A percentile compares a stretch with the other conserved stretches of the same genome.
Evolutionary conservation across 164 flowering plant species (phyloP).

Genomic region (Buxus sempervirens): DNA sequence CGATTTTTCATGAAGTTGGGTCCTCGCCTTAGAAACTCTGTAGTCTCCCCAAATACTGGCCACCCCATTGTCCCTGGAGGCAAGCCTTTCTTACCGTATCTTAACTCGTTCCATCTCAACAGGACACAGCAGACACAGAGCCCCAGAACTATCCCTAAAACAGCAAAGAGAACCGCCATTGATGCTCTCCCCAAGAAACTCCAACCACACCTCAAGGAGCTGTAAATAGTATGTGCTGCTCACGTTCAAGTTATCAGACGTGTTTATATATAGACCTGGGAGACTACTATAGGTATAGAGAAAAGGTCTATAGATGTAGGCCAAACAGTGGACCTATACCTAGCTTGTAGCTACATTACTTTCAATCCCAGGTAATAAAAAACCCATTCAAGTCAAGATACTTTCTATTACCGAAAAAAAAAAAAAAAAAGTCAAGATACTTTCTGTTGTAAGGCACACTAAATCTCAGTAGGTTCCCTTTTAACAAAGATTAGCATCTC

Average conservation of each 20-base stretch:
- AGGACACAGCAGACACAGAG: constrained; percentile 52
- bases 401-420: too few relatives aligned
- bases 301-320: constrained; percentile 3
- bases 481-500: neutral
- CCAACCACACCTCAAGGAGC: constrained; percentile 21
- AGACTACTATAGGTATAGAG: constrained; percentile 10
- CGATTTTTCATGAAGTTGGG: constrained; percentile 85
- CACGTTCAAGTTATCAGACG: constrained; percentile 16
- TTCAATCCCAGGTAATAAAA: neutral
- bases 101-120: constrained; percentile 78
- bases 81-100: constrained; percentile 70
- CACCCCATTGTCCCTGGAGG: constrained; percentile 99
- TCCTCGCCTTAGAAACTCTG: constrained; percentile 87
- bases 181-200: constrained; percentile 28
- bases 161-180: constrained; percentile 58
- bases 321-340: neutral
- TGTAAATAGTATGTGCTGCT: constrained; percentile 31
- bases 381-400: constrained; percentile 2
- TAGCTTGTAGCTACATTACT: too few relatives aligned
- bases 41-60: constrained; percentile 94
- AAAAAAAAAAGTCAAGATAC: too few relatives aligned
- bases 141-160: constrained; percentile 32
- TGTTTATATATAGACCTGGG: constrained; percentile 37
- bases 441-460: too few relatives aligned
- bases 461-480: neutral